phyloP scores from a whole-genome alignment of 2,329 filamentous ascomycete species.

The Xylariaceae sp. region DNA sequence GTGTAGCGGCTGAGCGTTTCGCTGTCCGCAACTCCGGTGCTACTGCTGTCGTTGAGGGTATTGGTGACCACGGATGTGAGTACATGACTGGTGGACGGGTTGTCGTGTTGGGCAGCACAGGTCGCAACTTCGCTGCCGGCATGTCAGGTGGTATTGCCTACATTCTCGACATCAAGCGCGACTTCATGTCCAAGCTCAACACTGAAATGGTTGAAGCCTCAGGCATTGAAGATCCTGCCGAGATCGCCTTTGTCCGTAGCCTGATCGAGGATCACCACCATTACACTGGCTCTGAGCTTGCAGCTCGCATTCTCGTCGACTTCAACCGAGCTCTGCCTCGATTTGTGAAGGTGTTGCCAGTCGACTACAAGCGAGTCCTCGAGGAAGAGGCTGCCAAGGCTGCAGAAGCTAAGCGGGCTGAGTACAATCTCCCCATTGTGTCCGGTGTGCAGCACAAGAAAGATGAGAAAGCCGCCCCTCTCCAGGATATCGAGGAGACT shows the following conservation, averaged over 20 bases:
- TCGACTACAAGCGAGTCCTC: slow-evolving; percentile 93
- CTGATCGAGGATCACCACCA: slow-evolving; percentile 96
- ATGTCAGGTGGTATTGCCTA: slow-evolving; percentile 99
- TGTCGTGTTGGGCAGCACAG: slow-evolving; percentile 80
- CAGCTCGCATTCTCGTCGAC: slow-evolving; percentile 88
- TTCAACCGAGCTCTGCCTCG: slow-evolving; percentile 86
- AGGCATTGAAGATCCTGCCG: slow-evolving; percentile 74
- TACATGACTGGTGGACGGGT: slow-evolving; percentile 98
- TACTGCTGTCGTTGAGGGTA: slow-evolving; percentile 91
- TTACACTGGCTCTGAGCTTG: slow-evolving; percentile 93
- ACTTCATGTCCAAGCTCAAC: slow-evolving; percentile 93
- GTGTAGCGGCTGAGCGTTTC: slow-evolving; percentile 93
- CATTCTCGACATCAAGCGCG: slow-evolving; percentile 81
- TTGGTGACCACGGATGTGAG: slow-evolving; percentile 95
- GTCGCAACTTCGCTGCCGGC: slow-evolving; percentile 94
- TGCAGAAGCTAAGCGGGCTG: slow-evolving; percentile 76
- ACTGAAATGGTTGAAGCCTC: slow-evolving; percentile 95
- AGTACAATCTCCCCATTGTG: slow-evolving; percentile 76
- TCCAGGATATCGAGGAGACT: slow-evolving; percentile 86
- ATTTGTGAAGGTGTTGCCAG: slow-evolving; percentile 89
- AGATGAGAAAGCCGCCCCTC: slow-evolving; percentile 64
- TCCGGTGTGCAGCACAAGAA: slow-evolving; percentile 64
- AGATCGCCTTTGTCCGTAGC: slow-evolving; percentile 86
- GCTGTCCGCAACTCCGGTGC: slow-evolving; percentile 95
- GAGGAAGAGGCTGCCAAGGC: slow-evolving; percentile 81